Evolutionary conservation across 2,329 filamentous ascomycete species (phyloP).

Genomic region (Colletotrichum somersetense): DNA sequence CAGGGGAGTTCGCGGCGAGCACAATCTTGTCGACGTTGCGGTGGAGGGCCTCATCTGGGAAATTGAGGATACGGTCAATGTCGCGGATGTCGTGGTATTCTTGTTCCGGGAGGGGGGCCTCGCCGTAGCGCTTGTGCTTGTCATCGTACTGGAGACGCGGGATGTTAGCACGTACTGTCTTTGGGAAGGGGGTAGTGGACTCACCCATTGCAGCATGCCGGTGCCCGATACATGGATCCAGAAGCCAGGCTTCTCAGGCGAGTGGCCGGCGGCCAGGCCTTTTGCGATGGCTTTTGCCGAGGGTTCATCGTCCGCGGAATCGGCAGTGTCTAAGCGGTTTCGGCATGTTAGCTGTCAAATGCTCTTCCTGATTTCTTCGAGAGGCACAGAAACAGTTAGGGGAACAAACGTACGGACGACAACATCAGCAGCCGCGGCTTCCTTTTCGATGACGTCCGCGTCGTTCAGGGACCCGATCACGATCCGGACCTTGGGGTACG

Average conservation of each 20-base stretch:
- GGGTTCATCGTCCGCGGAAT: constrained; percentile 60
- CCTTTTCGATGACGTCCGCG: constrained; percentile 61
- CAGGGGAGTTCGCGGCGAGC: constrained; percentile 53
- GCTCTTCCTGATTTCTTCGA: not conserved
- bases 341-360: not conserved
- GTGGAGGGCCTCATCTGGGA: constrained; percentile 72
- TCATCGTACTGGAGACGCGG: constrained; percentile 53
- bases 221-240: constrained; percentile 66
- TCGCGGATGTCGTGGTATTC: constrained; percentile 71
- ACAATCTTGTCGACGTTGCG: constrained; percentile 78
- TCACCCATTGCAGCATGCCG: constrained; percentile 58
- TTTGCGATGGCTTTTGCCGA: constrained; percentile 60
- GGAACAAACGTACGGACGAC: constrained; percentile 58
- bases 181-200: not conserved
- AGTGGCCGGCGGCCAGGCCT: constrained; percentile 59
- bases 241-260: constrained; percentile 59
- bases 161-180: constrained; percentile 28
- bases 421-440: constrained; percentile 63
- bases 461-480: constrained; percentile 63
- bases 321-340: constrained; percentile 57
- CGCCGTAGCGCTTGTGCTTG: constrained; percentile 57
- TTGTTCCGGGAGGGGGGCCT: constrained; percentile 58
- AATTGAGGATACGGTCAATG: constrained; percentile 64
- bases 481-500: constrained; percentile 60
- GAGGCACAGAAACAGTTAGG: not conserved